Conservation (phyloP, 192 early-diverging fungal species). For the Physocladia obscura region DNA sequence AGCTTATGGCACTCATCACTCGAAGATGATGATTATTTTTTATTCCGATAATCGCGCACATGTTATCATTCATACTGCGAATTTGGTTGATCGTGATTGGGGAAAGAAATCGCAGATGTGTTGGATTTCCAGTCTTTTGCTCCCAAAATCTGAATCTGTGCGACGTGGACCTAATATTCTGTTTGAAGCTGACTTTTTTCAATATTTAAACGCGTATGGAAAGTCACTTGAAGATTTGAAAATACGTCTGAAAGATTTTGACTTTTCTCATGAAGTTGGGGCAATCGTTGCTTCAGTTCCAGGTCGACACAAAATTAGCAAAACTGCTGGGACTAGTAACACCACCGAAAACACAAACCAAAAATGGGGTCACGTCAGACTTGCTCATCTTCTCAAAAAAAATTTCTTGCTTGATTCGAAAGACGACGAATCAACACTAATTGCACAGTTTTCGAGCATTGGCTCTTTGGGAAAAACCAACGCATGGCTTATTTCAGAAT, state of each 20-base stretch:
- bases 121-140: slow-evolving; percentile 50
- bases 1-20: slow-evolving; percentile 59
- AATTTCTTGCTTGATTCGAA: neutral
- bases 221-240: slow-evolving; percentile 29
- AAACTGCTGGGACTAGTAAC: slow-evolving; percentile 3
- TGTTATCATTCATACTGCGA: slow-evolving; percentile 65
- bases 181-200: slow-evolving; percentile 58
- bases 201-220: slow-evolving; percentile 53
- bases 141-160: slow-evolving; percentile 28
- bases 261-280: slow-evolving; percentile 51
- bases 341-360: slow-evolving; percentile 30
- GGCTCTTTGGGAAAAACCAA: slow-evolving; percentile 57
- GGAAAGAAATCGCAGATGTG: slow-evolving; percentile 60
- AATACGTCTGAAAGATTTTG: slow-evolving; percentile 42
- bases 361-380: slow-evolving; percentile 58
- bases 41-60: slow-evolving; percentile 43
- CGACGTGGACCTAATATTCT: slow-evolving; percentile 19
- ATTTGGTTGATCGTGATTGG: slow-evolving; percentile 64
- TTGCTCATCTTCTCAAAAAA: slow-evolving; percentile 39
- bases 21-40: slow-evolving; percentile 65
- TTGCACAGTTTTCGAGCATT: slow-evolving; percentile 58
- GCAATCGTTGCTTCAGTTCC: slow-evolving; percentile 61
- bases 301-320: slow-evolving; percentile 46
- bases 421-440: neutral
- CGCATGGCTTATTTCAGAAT: slow-evolving; percentile 56